Evolutionary conservation across 139 green algal genomes (phyloP), one percentile per base, ranked within the genome.

Genomic region (Chlorella sp.): DNA sequence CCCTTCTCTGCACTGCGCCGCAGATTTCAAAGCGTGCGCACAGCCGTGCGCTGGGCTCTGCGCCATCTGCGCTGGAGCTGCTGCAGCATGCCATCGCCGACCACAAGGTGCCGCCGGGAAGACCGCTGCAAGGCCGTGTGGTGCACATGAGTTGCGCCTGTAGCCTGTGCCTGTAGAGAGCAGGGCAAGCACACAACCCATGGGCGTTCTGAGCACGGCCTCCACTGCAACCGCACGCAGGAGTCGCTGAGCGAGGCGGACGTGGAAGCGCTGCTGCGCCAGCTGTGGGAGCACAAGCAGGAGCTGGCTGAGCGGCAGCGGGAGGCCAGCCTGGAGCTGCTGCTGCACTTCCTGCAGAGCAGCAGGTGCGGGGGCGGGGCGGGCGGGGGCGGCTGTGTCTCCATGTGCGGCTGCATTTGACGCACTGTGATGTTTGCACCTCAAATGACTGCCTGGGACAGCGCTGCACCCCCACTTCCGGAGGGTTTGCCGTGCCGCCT

Each of bases 321-420:
- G 3, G 87, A 88, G 28, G 90, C 77, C 73, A 87, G 87, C 44
- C 81, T 97, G 87, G 84, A 94, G 74, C 90, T 98, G 80, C 87
- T 98, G 74, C 90, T 95, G 60, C 89, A 94, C 40, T 97, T 98
- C 84, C 87, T 98, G 74, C 87, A 94, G 64, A 88, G 93, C 56
- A 90, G 92, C 41, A 93, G 87, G 92, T 92, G 75, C 43, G 85
- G 22, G 56, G 44, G 75, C 32, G 7, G 22, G 65, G 65, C 28
- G n/a, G 32, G 17, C 3, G 67, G 67, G 32, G 67, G 34, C 16
- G 67, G 6, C 30, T 30, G 67, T 7, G 30, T 34, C n/a, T 24
- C 34, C n/a, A 32, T 36, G 36, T 73, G 67, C 26, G 14, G n/a
- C 16, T 43, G 9, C 65, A 22, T 1, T 3, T 73, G 67, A 34